These are phyloP conservation scores for Carex cristatella DNA, from an alignment of 176 grass and related monocot species.

Conservation along the genomic window DNA sequence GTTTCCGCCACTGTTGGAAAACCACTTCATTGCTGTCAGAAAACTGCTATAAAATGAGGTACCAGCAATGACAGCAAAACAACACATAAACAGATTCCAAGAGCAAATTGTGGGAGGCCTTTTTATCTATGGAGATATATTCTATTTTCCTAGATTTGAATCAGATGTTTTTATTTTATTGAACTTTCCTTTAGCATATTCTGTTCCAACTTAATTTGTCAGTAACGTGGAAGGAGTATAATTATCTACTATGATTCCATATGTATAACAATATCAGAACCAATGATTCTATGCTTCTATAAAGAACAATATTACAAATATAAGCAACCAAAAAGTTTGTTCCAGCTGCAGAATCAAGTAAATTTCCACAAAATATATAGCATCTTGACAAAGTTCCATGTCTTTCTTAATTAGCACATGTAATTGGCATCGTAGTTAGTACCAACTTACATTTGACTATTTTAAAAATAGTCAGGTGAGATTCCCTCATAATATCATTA, in stretches of 20 bases:
- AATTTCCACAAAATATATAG: background rate
- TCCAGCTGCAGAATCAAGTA: background rate
- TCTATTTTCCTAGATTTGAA: background rate
- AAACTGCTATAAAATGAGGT: background rate
- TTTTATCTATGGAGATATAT: slow-evolving; percentile 6
- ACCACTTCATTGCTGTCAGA: background rate
- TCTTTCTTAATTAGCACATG: background rate
- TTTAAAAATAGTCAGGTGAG: background rate
- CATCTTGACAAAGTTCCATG: background rate
- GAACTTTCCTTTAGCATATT: background rate
- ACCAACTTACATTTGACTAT: background rate
- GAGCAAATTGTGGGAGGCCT: background rate
- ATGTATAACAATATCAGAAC: background rate
- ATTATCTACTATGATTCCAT: background rate
- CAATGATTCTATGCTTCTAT: background rate
- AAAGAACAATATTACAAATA: background rate
- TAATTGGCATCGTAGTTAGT: background rate
- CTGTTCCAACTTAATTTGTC: background rate
- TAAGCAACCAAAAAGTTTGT: background rate
- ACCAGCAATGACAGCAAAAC: background rate
- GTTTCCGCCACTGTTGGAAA: background rate
- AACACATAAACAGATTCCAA: background rate
- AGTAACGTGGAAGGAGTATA: background rate
- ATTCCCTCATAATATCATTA: background rate
- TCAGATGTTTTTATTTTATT: background rate